phyloP scores from a whole-genome alignment of 2,329 filamentous ascomycete genomes.

The Alternaria sp. region DNA sequence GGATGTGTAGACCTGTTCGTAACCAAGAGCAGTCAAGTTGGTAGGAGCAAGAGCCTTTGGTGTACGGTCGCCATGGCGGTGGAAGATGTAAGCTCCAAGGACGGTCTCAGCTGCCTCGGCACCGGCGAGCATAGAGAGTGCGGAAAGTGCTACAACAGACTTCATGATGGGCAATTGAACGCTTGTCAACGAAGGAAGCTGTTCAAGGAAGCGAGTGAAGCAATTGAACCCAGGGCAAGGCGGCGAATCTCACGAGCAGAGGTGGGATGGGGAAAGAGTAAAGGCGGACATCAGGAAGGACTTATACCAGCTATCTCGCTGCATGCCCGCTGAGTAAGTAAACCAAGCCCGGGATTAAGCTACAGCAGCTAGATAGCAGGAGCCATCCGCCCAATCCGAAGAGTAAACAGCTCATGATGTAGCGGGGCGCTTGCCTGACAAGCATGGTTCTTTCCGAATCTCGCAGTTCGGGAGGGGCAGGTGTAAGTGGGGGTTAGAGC shows the following conservation, averaged over 20 bases:
- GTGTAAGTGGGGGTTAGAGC: conserved; percentile 27
- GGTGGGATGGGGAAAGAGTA: neutral
- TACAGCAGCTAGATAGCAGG: conserved; percentile 16
- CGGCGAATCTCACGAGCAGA: conserved; percentile 8
- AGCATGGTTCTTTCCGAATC: conserved; percentile 28
- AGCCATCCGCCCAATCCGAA: conserved; percentile 15
- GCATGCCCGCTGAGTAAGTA: conserved; percentile 23
- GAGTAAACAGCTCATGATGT: neutral
- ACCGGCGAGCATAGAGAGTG: conserved; percentile 35
- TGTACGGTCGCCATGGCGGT: conserved; percentile 88
- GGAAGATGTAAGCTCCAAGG: conserved; percentile 84
- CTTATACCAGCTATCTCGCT: conserved; percentile 23
- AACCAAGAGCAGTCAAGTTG: conserved; percentile 79
- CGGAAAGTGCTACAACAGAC: conserved; percentile 25
- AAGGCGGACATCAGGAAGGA: conserved; percentile 1
- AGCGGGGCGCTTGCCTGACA: conserved; percentile 18
- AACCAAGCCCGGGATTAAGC: conserved; percentile 9
- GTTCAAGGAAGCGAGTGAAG: neutral
- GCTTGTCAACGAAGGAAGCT: neutral
- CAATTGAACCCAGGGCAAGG: conserved; percentile 11
- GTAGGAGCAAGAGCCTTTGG: conserved; percentile 76
- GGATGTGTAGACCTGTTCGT: conserved; percentile 73
- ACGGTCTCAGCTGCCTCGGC: conserved; percentile 66
- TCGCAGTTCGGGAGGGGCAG: conserved; percentile 26
- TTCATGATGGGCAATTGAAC: conserved; percentile 35